Evolutionary conservation across 371 early-diverging fungal species (phyloP).

Genomic region (Lichtheimia ornata): DNA sequence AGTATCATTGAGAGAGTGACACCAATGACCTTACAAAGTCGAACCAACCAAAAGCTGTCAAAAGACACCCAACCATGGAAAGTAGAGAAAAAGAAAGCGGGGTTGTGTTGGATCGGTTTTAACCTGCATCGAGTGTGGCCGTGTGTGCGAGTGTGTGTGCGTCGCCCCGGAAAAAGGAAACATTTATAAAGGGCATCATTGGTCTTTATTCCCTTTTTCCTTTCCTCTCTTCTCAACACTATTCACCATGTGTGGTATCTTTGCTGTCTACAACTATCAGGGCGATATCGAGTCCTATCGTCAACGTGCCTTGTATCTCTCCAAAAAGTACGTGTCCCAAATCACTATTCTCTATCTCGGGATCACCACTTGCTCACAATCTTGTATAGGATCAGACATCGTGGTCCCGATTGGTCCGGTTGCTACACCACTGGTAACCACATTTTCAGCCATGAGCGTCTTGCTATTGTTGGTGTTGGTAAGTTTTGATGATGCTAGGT

Average conservation of each 20-base stretch:
- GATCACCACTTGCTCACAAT: too few relatives aligned
- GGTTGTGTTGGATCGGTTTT: too few relatives aligned
- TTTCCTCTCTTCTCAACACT: slow-evolving; percentile 2
- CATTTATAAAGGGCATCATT: neutral
- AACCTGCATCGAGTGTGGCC: too few relatives aligned
- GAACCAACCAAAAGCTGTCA: too few relatives aligned
- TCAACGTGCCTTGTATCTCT: slow-evolving; percentile 78
- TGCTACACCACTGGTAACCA: slow-evolving; percentile 76
- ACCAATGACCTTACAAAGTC: too few relatives aligned
- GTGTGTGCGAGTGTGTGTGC: too few relatives aligned
- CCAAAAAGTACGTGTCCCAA: slow-evolving; percentile 73
- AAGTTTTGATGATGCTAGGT: slow-evolving; percentile 21
- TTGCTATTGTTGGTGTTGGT: slow-evolving; percentile 97
- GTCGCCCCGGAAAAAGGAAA: too few relatives aligned
- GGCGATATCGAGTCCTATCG: slow-evolving; percentile 78
- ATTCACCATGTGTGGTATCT: slow-evolving; percentile 91
- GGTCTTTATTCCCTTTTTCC: slow-evolving; percentile 6
- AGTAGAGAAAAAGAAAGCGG: too few relatives aligned
- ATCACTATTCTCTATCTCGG: neutral
- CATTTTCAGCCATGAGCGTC: slow-evolving; percentile 93
- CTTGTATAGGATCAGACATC: slow-evolving; percentile 74
- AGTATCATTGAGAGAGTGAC: too few relatives aligned
- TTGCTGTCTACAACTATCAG: slow-evolving; percentile 87
- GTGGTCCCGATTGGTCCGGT: slow-evolving; percentile 98
- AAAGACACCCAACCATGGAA: too few relatives aligned